Percentiles rank a stretch among this genome's conserved stretches.
These are phyloP conservation scores for Thielaviopsis musarum DNA, from an alignment of 2,329 filamentous ascomycete genomes.

Conservation along the genomic window DNA sequence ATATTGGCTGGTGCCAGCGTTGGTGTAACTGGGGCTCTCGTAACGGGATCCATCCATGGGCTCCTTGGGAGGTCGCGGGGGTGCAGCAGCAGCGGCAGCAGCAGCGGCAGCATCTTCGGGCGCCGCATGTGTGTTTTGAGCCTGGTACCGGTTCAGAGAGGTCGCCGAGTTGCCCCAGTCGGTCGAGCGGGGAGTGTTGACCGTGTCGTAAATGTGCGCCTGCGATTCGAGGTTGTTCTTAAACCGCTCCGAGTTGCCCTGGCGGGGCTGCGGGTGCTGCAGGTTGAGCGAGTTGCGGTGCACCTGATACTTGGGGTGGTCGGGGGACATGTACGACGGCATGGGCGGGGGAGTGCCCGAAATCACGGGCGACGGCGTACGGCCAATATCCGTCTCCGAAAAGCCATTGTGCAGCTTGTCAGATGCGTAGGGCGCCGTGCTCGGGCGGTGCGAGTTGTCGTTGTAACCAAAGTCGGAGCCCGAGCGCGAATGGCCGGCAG, in stretches of 20 bases:
- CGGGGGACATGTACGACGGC: constrained; percentile 36
- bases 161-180: constrained; percentile 47
- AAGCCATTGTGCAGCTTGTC: constrained; percentile 44
- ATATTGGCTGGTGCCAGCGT: constrained; percentile 33
- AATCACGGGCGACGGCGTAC: constrained; percentile 12
- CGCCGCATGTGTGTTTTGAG: constrained; percentile 30
- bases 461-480: constrained; percentile 58
- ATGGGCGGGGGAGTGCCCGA: constrained; percentile 27
- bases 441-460: constrained; percentile 32
- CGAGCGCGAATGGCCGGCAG: constrained; percentile 45
- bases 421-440: constrained; percentile 37
- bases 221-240: constrained; percentile 57
- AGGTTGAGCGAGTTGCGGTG: constrained; percentile 67
- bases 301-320: constrained; percentile 66
- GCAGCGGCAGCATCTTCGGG: constrained; percentile 21
- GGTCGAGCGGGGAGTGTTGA: constrained; percentile 41
- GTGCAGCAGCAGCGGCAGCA: constrained; percentile 20
- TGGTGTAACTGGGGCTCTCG: constrained; percentile 24
- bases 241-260: constrained; percentile 57
- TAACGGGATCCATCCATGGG: constrained; percentile 26
- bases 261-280: constrained; percentile 62
- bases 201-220: constrained; percentile 48
- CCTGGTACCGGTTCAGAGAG: constrained; percentile 37
- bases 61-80: constrained; percentile 47
- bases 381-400: constrained; percentile 32